A percentile compares a stretch with the other conserved stretches of the same genome.
These are phyloP conservation scores for Pleurotus djamor DNA, from an alignment of 768 basidiomycete genomes.

Conservation along the genomic window DNA sequence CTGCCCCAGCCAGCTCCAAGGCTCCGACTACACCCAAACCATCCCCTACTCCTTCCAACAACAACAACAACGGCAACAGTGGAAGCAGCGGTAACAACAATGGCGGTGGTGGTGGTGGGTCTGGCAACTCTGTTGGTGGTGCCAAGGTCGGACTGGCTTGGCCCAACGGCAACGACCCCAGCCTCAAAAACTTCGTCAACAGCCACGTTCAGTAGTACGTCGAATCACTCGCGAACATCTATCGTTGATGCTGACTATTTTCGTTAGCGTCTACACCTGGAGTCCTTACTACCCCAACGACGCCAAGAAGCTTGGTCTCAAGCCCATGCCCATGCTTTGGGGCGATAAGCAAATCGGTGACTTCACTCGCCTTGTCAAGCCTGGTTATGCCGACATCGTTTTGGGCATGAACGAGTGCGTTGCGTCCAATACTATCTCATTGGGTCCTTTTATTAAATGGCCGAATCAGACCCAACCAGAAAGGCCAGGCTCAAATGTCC, in stretches of 20 bases:
- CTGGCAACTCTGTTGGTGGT: constrained; percentile 3
- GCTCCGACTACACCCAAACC: constrained; percentile 16
- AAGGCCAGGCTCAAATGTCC: constrained; percentile 57
- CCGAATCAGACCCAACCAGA: constrained; percentile 61
- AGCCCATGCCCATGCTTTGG: constrained; percentile 72
- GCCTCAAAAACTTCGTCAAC: constrained; percentile 52
- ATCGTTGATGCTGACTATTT: neutral
- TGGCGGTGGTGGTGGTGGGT: constrained; percentile 9
- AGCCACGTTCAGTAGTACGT: constrained; percentile 40
- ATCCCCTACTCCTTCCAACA: neutral
- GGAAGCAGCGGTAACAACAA: constrained; percentile 18
- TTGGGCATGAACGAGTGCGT: constrained; percentile 78
- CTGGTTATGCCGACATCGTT: constrained; percentile 48
- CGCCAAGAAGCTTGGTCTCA: constrained; percentile 43
- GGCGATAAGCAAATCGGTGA: constrained; percentile 46
- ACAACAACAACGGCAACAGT: constrained; percentile 22
- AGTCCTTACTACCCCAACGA: constrained; percentile 42
- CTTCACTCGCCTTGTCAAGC: constrained; percentile 44
- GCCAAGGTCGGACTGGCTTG: constrained; percentile 68
- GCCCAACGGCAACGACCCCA: constrained; percentile 51
- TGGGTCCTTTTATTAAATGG: neutral
- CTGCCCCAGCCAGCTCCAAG: neutral
- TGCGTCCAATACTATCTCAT: neutral
- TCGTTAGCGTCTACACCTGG: constrained; percentile 67
- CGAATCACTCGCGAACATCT: neutral